Base-by-base conservation (phyloP, 106 monocot genomes). In the Amphibolis antarctica region DNA sequence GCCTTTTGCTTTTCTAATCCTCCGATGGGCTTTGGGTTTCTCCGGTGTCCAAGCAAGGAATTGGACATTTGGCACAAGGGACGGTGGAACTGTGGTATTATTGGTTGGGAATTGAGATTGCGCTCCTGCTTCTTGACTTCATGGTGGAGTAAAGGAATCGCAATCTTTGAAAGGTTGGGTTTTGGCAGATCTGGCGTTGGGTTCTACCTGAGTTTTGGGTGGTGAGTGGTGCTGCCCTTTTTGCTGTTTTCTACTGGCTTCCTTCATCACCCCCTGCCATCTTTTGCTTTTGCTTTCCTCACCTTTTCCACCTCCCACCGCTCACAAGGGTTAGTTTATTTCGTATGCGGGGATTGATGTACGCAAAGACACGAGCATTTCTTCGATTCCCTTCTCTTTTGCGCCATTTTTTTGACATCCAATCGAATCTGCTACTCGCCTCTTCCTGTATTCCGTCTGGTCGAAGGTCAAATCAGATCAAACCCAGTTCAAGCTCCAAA, bases 41-140 rank as follows among this genome's bases (percentile, higher is more conserved):
- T 15, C 25, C 26, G 1, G n/a, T 53, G 21, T 46, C 44, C 44
- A 69, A 69, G 69, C 59, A 59, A 59, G 59, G 69, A 59, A 67
- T 43, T 36, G 26, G 42, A 13, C 1, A 49, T 12, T 49, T 49
- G 48, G 9, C 48, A 49, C 1, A 15, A 36, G 7, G 48, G 48
- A n/a, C 1, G 1, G 9, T n/a, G 5, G 24, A 20, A 24, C 18
- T 21, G 55, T 20, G n/a, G 23, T 60, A 12, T 28, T 9, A 10
- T 17, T 10, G 5, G 9, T 9, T 18, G 18, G 48, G n/a, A n/a
- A n/a, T 49, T 49, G 12, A 7, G 48, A n/a, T 18, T 18, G 19
- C 21, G 60, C 13, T 60, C 28, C 42, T 28, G 60, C 5, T 60
- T 36, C 60, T 60, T 60, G 31, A 42, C 60, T 60, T 60, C 6